Evolutionary conservation across 768 basidiomycete species (phyloP).

Genomic region (Suillus spraguei): DNA sequence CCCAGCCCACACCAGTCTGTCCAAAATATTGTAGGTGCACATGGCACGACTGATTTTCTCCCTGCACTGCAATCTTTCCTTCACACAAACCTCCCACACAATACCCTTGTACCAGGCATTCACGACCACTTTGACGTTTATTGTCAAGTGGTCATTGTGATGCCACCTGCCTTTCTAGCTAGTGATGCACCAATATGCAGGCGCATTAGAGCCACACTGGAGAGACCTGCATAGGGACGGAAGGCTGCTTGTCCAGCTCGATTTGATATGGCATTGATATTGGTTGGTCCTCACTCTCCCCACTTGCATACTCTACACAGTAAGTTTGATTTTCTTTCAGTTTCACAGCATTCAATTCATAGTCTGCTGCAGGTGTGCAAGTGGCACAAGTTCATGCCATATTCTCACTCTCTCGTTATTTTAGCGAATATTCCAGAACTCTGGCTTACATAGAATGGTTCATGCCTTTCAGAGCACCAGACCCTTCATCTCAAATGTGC

Average conservation of each 20-base stretch:
- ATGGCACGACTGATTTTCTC: constrained; percentile 14
- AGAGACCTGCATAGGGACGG: neutral
- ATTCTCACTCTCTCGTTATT: constrained; percentile 14
- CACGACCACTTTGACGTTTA: neutral
- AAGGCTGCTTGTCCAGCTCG: neutral
- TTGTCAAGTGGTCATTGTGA: constrained; percentile 7
- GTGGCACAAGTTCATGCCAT: constrained; percentile 18
- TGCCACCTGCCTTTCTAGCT: neutral
- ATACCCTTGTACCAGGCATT: neutral
- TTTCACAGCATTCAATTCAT: neutral
- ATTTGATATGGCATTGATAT: constrained; percentile 4
- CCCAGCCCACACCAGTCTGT: constrained; percentile 3
- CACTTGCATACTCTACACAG: neutral
- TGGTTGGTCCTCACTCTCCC: neutral
- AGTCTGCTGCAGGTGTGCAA: constrained; percentile 9
- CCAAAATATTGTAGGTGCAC: neutral
- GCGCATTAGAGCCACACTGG: neutral
- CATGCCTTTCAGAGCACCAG: constrained; percentile 14
- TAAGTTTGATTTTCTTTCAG: neutral
- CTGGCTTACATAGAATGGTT: constrained; percentile 32
- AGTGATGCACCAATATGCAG: neutral
- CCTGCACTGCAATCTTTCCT: constrained; percentile 8
- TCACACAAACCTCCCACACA: neutral
- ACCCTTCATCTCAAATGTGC: constrained; percentile 2
- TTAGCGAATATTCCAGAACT: constrained; percentile 12